phyloP scores from a whole-genome alignment of 805 yeast genomes.

The Martiniozyma abietophila region DNA sequence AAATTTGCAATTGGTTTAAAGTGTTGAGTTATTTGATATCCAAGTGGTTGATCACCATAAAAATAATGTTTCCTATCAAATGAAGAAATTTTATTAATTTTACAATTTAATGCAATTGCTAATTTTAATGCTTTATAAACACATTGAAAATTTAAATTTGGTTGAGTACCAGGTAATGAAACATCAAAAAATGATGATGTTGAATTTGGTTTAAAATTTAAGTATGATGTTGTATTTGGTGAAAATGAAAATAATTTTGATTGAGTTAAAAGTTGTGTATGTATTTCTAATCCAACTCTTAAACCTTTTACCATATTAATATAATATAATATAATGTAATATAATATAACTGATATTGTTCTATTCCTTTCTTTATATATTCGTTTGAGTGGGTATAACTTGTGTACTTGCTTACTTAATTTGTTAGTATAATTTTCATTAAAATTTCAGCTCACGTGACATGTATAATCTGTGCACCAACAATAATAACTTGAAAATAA shows the following conservation, averaged over 20 bases:
- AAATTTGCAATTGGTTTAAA: constrained; percentile 66
- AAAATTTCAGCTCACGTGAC: no score
- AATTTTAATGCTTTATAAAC: constrained; percentile 61
- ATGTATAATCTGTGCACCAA: no score
- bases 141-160: constrained; percentile 68
- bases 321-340: no score
- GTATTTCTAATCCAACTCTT: constrained; percentile 88
- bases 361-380: no score
- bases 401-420: no score
- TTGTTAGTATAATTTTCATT: neutral
- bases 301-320: no score
- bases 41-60: constrained; percentile 93
- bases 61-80: constrained; percentile 95
- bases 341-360: no score
- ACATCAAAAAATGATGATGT: constrained; percentile 72
- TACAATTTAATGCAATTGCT: constrained; percentile 58
- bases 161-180: constrained; percentile 90
- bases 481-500: no score
- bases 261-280: constrained; percentile 72
- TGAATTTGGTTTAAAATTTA: constrained; percentile 47
- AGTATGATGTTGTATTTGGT: constrained; percentile 34
- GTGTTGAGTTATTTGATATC: constrained; percentile 92
- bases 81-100: constrained; percentile 44
- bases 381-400: no score
- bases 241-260: constrained; percentile 71